A percentile compares a stretch with the other conserved stretches of the same genome.
Evolutionary conservation across 768 basidiomycete genomes (phyloP).

Genomic region (Boletus eberwhitei): DNA sequence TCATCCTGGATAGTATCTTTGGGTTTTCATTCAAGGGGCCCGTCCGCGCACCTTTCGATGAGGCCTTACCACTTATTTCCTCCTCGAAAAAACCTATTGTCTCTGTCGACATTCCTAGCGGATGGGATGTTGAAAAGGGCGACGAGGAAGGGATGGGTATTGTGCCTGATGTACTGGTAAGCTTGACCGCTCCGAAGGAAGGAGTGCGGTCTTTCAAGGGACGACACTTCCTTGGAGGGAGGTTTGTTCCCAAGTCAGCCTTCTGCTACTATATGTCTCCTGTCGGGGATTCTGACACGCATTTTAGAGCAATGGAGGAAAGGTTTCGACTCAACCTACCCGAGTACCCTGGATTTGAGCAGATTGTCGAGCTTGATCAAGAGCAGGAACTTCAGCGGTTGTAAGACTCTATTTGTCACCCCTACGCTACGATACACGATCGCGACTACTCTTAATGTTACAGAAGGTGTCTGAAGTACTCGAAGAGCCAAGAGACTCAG

Average conservation of each 20-base stretch:
- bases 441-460: not conserved
- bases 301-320: slow-evolving; percentile 60
- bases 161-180: slow-evolving; percentile 76
- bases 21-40: slow-evolving; percentile 97
- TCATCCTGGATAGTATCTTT: slow-evolving; percentile 94
- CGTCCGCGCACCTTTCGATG: slow-evolving; percentile 83
- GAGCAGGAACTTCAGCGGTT: not conserved
- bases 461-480: not conserved
- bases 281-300: not conserved
- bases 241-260: slow-evolving; percentile 84
- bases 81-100: slow-evolving; percentile 75
- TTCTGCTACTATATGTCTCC: not conserved
- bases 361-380: slow-evolving; percentile 73
- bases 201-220: slow-evolving; percentile 78
- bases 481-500: not conserved
- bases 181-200: slow-evolving; percentile 91
- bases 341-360: slow-evolving; percentile 70
- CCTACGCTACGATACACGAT: not conserved
- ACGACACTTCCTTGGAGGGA: slow-evolving; percentile 88
- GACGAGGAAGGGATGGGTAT: slow-evolving; percentile 50
- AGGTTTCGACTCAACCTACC: slow-evolving; percentile 81
- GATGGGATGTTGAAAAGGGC: slow-evolving; percentile 93
- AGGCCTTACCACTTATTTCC: slow-evolving; percentile 63
- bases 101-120: slow-evolving; percentile 93
- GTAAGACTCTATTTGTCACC: not conserved